Evolutionary conservation across 768 basidiomycete genomes (phyloP).

Genomic region (Candolleomyces aberdarensis): DNA sequence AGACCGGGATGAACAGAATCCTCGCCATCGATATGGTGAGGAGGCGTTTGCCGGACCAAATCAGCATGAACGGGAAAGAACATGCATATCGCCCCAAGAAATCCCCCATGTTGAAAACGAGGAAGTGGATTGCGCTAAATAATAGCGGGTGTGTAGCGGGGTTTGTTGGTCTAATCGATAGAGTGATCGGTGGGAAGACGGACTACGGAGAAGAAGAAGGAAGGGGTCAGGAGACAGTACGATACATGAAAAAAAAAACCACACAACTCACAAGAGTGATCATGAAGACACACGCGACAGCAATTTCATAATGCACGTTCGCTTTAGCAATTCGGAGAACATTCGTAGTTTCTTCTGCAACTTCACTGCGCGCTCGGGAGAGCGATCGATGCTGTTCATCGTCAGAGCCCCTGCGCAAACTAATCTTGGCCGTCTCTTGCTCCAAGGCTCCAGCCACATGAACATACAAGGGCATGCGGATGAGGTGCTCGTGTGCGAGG

Average conservation of each 20-base stretch:
- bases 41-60: constrained; percentile 69
- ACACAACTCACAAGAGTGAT: constrained; percentile 67
- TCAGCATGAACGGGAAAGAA: constrained; percentile 56
- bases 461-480: constrained; percentile 57
- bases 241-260: not conserved
- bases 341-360: constrained; percentile 33
- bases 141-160: constrained; percentile 72
- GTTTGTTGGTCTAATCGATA: constrained; percentile 67
- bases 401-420: constrained; percentile 23
- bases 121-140: constrained; percentile 76
- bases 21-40: constrained; percentile 63
- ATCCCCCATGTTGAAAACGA: constrained; percentile 73
- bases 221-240: not conserved
- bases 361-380: constrained; percentile 13
- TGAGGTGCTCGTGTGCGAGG: constrained; percentile 55
- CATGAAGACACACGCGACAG: constrained; percentile 72
- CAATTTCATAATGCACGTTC: constrained; percentile 68
- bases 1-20: constrained; percentile 80
- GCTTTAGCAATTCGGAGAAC: constrained; percentile 55
- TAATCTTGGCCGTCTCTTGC: constrained; percentile 21
- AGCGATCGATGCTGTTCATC: constrained; percentile 19
- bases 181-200: constrained; percentile 84
- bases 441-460: constrained; percentile 49
- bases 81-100: constrained; percentile 68
- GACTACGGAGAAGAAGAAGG: constrained; percentile 45